Evolutionary conservation across 2,329 filamentous ascomycete genomes (phyloP).

Genomic region (Paecilomyces variotii): DNA sequence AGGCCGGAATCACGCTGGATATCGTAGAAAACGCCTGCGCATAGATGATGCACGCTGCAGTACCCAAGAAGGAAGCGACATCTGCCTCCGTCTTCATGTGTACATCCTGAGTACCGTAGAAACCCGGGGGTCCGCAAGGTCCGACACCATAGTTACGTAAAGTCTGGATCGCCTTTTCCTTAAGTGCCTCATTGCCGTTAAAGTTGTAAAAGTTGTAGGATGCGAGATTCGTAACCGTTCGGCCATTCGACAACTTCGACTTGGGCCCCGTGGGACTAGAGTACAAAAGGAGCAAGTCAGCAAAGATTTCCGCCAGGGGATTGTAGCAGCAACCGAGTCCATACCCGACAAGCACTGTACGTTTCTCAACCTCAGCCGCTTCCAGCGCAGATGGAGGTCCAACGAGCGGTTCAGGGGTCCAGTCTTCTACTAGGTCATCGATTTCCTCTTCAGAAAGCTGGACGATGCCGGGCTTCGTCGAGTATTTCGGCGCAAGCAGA

Average conservation of each 20-base stretch:
- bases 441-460: constrained; percentile 92
- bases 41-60: constrained; percentile 86
- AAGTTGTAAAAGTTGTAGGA: constrained; percentile 99
- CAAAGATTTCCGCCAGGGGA: constrained; percentile 5
- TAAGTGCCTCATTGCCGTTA: constrained; percentile 81
- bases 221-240: constrained; percentile 85
- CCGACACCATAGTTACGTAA: constrained; percentile 93
- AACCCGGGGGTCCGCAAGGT: constrained; percentile 91
- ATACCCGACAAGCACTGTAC: constrained; percentile 83
- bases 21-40: constrained; percentile 95
- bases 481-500: constrained; percentile 83
- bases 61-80: constrained; percentile 82
- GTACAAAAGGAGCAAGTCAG: constrained; percentile 3
- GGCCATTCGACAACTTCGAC: constrained; percentile 77
- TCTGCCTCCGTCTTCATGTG: constrained; percentile 96
- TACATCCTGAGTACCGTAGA: constrained; percentile 97
- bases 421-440: constrained; percentile 92
- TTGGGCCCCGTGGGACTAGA: constrained; percentile 78
- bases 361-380: constrained; percentile 71
- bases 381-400: constrained; percentile 65
- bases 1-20: constrained; percentile 91
- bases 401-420: constrained; percentile 89
- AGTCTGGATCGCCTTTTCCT: constrained; percentile 90
- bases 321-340: constrained; percentile 9
- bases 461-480: constrained; percentile 84